Percentiles rank a stretch among this genome's conserved stretches.
These are phyloP conservation scores for Erucastrum elatum DNA, from an alignment of 345 rosid species.

Conservation along the genomic window DNA sequence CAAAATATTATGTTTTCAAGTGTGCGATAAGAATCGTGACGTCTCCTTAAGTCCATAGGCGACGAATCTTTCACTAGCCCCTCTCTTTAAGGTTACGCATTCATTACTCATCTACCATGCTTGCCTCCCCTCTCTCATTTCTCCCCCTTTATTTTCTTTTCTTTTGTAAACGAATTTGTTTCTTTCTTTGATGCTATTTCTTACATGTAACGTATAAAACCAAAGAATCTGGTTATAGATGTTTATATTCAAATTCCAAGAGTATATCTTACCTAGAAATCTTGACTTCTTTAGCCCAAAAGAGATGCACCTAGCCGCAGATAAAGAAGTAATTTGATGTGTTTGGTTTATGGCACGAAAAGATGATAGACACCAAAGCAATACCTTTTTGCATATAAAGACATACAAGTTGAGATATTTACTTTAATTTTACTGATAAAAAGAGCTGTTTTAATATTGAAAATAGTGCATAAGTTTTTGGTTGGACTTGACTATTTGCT, in stretches of 20 bases:
- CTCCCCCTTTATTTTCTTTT: neutral
- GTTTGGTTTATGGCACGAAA: neutral
- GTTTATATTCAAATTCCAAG: too few species aligned
- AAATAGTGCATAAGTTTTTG: neutral
- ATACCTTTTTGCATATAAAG: neutral
- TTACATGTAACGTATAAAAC: conserved; percentile 11
- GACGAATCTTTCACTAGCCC: conserved; percentile 39
- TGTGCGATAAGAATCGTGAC: conserved; percentile 36
- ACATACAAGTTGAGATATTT: neutral
- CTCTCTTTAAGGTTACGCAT: conserved; percentile 42
- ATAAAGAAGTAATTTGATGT: neutral
- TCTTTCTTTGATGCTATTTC: neutral
- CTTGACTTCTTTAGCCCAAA: neutral
- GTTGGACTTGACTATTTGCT: conserved; percentile 14
- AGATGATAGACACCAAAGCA: neutral
- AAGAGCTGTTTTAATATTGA: neutral
- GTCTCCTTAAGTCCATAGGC: conserved; percentile 30
- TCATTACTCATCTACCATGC: conserved; percentile 40
- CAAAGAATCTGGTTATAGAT: too few species aligned
- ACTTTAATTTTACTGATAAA: neutral
- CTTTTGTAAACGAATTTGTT: neutral
- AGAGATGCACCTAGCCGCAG: neutral
- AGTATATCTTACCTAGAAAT: too few species aligned
- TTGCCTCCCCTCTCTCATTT: neutral
- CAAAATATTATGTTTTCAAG: conserved; percentile 19